Conservation (phyloP, 495 filamentous ascomycete genomes). For the Alectoria sarmentosa region DNA sequence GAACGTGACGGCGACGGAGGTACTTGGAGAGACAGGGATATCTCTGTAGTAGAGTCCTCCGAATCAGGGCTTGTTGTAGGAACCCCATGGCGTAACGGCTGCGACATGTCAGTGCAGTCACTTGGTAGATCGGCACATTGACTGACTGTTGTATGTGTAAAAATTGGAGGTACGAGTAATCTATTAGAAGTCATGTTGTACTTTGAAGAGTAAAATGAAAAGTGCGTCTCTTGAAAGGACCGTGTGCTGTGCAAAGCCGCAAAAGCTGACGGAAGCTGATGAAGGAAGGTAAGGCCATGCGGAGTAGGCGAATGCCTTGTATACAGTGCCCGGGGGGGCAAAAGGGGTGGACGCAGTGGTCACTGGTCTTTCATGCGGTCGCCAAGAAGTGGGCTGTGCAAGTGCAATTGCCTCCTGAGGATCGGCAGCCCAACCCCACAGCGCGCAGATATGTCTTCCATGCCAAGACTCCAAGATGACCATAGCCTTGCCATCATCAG, state of each 20-base stretch:
- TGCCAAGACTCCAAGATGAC: background rate
- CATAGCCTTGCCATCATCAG: background rate
- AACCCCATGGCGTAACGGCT: slow-evolving; percentile 16
- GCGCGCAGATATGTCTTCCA: background rate
- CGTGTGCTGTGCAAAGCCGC: background rate
- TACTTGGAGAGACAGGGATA: slow-evolving; percentile 23
- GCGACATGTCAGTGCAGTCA: slow-evolving; percentile 19
- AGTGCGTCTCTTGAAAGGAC: background rate
- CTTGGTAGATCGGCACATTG: background rate
- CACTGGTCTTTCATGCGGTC: background rate
- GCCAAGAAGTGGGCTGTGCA: slow-evolving; percentile 7
- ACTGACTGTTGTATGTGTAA: slow-evolving; percentile 24
- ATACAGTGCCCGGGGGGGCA: background rate
- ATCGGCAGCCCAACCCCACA: background rate
- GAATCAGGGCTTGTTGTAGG: slow-evolving; percentile 1
- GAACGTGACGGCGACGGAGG: slow-evolving; percentile 35
- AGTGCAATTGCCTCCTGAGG: background rate
- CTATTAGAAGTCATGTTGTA: slow-evolving; percentile 24
- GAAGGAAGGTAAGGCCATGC: background rate
- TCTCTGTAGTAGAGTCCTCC: slow-evolving; percentile 21
- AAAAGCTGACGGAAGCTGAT: background rate
- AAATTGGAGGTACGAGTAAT: slow-evolving; percentile 25
- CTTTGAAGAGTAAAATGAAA: background rate
- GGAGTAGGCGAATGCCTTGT: background rate
- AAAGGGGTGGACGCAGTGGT: background rate